These are phyloP conservation scores for Neonectria faginata DNA, from an alignment of 2,329 filamentous ascomycete genomes.

Conservation along the genomic window DNA sequence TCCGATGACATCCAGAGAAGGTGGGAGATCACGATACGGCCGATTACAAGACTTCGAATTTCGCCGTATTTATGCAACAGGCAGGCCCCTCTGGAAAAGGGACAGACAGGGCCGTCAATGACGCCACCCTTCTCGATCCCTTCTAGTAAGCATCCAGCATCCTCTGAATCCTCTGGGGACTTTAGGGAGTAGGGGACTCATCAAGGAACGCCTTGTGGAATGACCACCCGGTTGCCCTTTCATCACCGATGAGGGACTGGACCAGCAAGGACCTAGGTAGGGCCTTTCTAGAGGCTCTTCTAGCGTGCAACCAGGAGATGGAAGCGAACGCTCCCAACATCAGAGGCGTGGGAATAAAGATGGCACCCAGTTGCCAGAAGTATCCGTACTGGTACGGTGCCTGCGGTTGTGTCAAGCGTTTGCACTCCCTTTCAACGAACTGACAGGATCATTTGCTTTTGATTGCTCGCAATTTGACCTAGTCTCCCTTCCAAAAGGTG, in stretches of 20 bases:
- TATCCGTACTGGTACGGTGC: constrained; percentile 6
- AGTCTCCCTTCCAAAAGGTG: constrained; percentile 25
- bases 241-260: neutral
- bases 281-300: constrained; percentile 28
- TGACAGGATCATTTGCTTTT: constrained; percentile 35
- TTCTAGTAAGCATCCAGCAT: constrained; percentile 3
- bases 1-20: constrained; percentile 10
- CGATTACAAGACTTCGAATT: constrained; percentile 7
- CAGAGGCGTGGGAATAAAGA: constrained; percentile 38
- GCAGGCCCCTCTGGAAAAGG: neutral
- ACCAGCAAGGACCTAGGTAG: neutral
- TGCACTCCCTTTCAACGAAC: constrained; percentile 9
- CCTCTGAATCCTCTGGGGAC: neutral
- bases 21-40: constrained; percentile 5
- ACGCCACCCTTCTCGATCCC: constrained; percentile 13
- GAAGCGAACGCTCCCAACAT: constrained; percentile 26
- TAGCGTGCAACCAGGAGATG: constrained; percentile 26
- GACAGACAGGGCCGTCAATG: constrained; percentile 1
- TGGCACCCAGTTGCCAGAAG: neutral
- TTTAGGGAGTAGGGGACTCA: neutral
- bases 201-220: constrained; percentile 1
- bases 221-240: constrained; percentile 21
- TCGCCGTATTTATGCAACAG: constrained; percentile 6
- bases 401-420: neutral
- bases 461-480: constrained; percentile 33